Evolutionary conservation across 2,329 filamentous ascomycete species (phyloP).

Genomic region (Simplicillium sp.): DNA sequence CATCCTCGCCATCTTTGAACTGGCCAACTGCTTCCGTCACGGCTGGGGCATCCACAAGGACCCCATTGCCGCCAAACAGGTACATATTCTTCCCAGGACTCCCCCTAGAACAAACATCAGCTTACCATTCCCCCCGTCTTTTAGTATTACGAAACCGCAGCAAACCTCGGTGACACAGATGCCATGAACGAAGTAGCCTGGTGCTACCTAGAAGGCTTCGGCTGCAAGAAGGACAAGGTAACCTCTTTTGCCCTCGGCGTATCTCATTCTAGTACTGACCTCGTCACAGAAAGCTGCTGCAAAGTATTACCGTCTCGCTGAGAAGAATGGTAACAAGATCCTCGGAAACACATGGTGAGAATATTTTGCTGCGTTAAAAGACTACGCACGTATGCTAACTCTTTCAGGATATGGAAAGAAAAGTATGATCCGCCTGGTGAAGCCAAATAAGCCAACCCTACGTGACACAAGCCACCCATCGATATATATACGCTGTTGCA

Average conservation of each 20-base stretch:
- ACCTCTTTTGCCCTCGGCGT: neutral
- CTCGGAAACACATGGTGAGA: conserved; percentile 91
- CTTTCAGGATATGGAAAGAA: conserved; percentile 88
- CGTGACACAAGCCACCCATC: neutral
- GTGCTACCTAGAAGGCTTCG: conserved; percentile 96
- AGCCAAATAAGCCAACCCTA: conserved; percentile 28
- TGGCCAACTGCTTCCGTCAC: conserved; percentile 86
- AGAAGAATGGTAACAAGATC: conserved; percentile 79
- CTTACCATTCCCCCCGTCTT: neutral
- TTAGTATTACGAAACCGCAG: conserved; percentile 95
- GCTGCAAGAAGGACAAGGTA: conserved; percentile 97
- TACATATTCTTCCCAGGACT: conserved; percentile 21
- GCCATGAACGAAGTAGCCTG: conserved; percentile 95
- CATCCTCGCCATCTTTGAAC: conserved; percentile 90
- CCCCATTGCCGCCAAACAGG: conserved; percentile 69
- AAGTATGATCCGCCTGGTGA: conserved; percentile 61
- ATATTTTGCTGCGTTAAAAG: neutral
- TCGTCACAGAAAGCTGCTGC: neutral
- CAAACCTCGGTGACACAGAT: conserved; percentile 93
- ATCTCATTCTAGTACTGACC: neutral
- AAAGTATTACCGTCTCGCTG: conserved; percentile 76
- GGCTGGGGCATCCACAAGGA: conserved; percentile 90
- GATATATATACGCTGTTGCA: neutral
- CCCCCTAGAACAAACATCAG: conserved; percentile 1
- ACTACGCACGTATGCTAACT: neutral